Evolutionary conservation across 257 asterid genomes (phyloP).

Genomic region (Nyctanthes arbortristis): DNA sequence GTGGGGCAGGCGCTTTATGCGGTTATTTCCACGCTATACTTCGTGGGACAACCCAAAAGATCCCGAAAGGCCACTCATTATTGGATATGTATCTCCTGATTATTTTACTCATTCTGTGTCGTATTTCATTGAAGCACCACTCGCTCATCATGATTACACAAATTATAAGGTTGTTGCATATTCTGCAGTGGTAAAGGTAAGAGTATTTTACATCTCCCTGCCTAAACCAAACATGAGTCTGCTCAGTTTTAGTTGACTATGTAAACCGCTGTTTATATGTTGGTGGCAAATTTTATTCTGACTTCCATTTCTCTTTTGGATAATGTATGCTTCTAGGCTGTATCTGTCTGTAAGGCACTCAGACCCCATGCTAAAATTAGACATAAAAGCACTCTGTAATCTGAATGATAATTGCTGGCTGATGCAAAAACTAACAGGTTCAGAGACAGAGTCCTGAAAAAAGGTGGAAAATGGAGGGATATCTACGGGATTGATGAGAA

Average conservation of each 20-base stretch:
- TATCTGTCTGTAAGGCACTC: constrained; percentile 4
- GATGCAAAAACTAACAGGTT: constrained; percentile 93
- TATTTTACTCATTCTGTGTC: constrained; percentile 98
- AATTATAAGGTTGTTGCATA: constrained; percentile 89
- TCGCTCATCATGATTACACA: constrained; percentile 66
- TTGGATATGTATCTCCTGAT: constrained; percentile 99
- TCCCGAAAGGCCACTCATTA: constrained; percentile 78
- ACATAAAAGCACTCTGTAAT: constrained; percentile 3
- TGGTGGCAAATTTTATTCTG: constrained; percentile 18
- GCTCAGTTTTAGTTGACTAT: constrained; percentile 10
- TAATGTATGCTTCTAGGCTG: not conserved
- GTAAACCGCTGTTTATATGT: constrained; percentile 13
- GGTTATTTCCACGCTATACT: constrained; percentile 69
- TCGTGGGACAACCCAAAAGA: constrained; percentile 93
- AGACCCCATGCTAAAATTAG: not conserved
- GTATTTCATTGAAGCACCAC: constrained; percentile 94
- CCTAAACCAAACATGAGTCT: constrained; percentile 17
- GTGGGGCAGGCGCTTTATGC: constrained; percentile 97
- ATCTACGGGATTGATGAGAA: constrained; percentile 92
- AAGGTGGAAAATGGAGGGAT: constrained; percentile 93
- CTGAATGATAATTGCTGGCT: constrained; percentile 58
- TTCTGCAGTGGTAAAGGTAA: constrained; percentile 98
- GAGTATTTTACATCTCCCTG: constrained; percentile 18
- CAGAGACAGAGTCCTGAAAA: constrained; percentile 80
- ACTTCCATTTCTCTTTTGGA: not conserved